These are phyloP conservation scores for Aspergillus nomiae DNA, from an alignment of 2,329 filamentous ascomycete genomes.

Conservation along the genomic window DNA sequence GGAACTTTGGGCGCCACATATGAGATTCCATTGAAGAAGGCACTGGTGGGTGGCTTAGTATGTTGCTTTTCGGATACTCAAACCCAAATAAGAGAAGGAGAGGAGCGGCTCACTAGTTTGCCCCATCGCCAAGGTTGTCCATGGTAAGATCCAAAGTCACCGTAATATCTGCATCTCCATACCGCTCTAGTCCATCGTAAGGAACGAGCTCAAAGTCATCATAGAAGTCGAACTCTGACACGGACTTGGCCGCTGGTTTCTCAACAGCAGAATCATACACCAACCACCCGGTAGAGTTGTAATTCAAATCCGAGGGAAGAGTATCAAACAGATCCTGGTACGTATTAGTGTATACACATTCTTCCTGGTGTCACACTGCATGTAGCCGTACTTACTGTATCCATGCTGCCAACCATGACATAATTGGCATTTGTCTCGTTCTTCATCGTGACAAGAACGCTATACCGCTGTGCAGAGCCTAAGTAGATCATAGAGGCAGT, in stretches of 20 bases:
- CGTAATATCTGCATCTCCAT: conserved; percentile 58
- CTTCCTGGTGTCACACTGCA: neutral
- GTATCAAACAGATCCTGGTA: neutral
- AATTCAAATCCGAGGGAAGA: conserved; percentile 34
- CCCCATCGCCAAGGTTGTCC: conserved; percentile 42
- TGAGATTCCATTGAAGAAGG: conserved; percentile 32
- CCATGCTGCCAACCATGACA: conserved; percentile 52
- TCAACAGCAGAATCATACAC: conserved; percentile 57
- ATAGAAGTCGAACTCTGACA: conserved; percentile 59
- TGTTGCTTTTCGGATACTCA: no score
- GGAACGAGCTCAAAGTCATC: conserved; percentile 75
- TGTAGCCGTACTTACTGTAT: conserved; percentile 25
- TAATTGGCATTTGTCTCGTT: conserved; percentile 65
- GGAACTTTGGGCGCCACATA: conserved; percentile 35
- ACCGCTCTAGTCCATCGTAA: conserved; percentile 63
- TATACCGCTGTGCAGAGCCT: conserved; percentile 65
- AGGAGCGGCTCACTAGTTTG: conserved; percentile 34
- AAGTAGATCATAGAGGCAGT: conserved; percentile 67
- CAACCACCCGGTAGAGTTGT: conserved; percentile 62
- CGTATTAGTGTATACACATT: no score
- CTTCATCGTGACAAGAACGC: conserved; percentile 60
- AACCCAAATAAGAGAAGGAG: neutral
- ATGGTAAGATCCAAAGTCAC: conserved; percentile 75
- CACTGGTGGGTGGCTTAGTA: neutral
- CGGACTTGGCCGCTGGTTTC: conserved; percentile 25